Percentiles rank a stretch among this genome's conserved stretches.
These are phyloP conservation scores for Colletotrichum spinosum DNA, from an alignment of 2,329 filamentous ascomycete species.

Conservation along the genomic window DNA sequence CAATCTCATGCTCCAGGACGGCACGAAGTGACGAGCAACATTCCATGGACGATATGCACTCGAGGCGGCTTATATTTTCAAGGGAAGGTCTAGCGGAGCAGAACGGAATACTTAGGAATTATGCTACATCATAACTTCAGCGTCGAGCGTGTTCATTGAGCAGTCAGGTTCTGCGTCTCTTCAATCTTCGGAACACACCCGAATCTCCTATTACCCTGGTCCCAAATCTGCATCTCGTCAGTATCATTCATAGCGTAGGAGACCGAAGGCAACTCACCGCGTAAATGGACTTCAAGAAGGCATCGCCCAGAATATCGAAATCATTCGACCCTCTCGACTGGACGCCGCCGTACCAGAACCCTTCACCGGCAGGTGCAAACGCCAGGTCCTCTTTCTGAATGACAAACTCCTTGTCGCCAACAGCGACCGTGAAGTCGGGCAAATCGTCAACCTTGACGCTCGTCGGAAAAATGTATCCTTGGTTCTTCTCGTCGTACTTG, in stretches of 20 bases:
- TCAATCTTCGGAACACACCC: slow-evolving; percentile 33
- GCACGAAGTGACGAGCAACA: too few species aligned
- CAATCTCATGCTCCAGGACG: too few species aligned
- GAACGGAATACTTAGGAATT: neutral
- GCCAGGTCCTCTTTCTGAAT: slow-evolving; percentile 33
- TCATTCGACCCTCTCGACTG: slow-evolving; percentile 32
- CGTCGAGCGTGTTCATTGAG: neutral
- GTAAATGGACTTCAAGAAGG: slow-evolving; percentile 33
- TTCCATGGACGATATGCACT: too few species aligned
- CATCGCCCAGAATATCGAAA: slow-evolving; percentile 33
- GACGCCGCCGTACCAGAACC: slow-evolving; percentile 33
- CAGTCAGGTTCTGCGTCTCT: slow-evolving; percentile 25
- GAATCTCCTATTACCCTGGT: slow-evolving; percentile 33
- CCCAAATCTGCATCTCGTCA: slow-evolving; percentile 28
- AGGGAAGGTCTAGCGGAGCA: too few species aligned
- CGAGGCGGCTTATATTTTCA: too few species aligned
- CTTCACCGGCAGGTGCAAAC: slow-evolving; percentile 26
- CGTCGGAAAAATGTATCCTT: slow-evolving; percentile 56
- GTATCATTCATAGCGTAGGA: neutral
- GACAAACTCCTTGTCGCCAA: slow-evolving; percentile 62
- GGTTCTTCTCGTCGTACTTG: slow-evolving; percentile 38
- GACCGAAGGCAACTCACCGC: slow-evolving; percentile 14
- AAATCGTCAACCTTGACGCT: slow-evolving; percentile 43
- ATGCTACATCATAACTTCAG: neutral
- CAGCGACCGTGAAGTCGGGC: slow-evolving; percentile 64